phyloP scores from a whole-genome alignment of 352 stramenopile species.

The Pythium rishiriense region DNA sequence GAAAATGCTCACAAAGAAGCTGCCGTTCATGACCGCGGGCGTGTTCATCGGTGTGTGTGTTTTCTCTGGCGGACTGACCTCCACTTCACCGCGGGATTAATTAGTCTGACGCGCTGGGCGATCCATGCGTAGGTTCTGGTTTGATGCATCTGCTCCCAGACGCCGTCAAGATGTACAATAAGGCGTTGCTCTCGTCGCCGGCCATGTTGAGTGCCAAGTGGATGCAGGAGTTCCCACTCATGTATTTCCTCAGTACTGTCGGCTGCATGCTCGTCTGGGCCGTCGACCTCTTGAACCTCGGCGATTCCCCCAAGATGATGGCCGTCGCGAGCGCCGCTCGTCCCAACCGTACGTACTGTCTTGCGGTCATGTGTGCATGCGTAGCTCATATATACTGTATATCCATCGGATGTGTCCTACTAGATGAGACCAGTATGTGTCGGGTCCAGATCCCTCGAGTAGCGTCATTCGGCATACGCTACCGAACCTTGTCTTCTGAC shows the following conservation, averaged over 20 bases:
- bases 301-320: conserved; percentile 69
- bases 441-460: conserved; percentile 58
- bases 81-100: no score
- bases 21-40: conserved; percentile 60
- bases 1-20: conserved; percentile 50
- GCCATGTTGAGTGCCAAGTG: conserved; percentile 25
- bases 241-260: conserved; percentile 55
- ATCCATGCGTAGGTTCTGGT: conserved; percentile 32
- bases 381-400: background rate
- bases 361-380: background rate
- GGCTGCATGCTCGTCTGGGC: conserved; percentile 63
- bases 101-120: no score
- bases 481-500: conserved; percentile 39
- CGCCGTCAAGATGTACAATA: conserved; percentile 54
- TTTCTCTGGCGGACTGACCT: no score
- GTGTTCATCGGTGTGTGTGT: conserved; percentile 48
- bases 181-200: conserved; percentile 31
- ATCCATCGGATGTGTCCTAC: background rate
- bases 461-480: conserved; percentile 45
- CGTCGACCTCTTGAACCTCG: conserved; percentile 63
- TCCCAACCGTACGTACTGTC: conserved; percentile 44
- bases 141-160: conserved; percentile 63
- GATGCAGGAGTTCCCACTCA: conserved; percentile 49
- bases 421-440: conserved; percentile 65
- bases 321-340: conserved; percentile 54